Evolutionary conservation across 306 rosid species (phyloP), one percentile per base, ranked within the genome.

Genomic region (Fagus sylvatica): DNA sequence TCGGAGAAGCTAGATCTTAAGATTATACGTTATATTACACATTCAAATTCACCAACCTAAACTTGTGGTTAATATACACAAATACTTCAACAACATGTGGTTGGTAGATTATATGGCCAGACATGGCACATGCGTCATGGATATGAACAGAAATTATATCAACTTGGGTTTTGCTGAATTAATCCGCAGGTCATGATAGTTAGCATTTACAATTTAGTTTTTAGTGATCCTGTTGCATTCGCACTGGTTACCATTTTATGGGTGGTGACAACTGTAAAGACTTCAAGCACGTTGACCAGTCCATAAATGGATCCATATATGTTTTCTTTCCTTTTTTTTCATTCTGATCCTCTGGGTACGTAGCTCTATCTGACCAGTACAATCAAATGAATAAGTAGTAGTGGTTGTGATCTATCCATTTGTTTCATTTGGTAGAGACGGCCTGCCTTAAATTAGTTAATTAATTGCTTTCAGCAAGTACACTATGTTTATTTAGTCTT

Each of bases 211-310:
- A 22, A 22, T 22, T 22, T 22, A 22, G 28, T 22, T 22, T 22
- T 22, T 22, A 22, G 28, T 22, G 28, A 22, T 54, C 30, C 60
- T 17, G 60, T 32, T 60, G 16, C 68, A 61, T 61, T 32, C 6
- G 16, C 15, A 28, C 68, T 7, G 9, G n/a, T 8, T 61, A 10
- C 68, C 12, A 61, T 22, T 61, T 30, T 61, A 39, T 16, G 71
- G 32, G 37, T 66, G 49, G 5, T 66, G 32, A 39, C 71, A 39
- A 17, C 71, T 66, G 71, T 66, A 66, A 66, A 66, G 71, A 66
- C 7, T 12, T 33, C 17, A 32, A 61, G 19, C 65, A 13, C 6
- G 5, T 32, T 33, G 68, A 8, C 41, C 39, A 30, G 41, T n/a
- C 16, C 68, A 22, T n/a, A 54, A 17, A 55, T 17, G 0, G 4